Evolutionary conservation across 192 early-diverging fungal genomes (phyloP), one percentile per base, ranked within the genome.

Genomic region (Coemansia sp.): DNA sequence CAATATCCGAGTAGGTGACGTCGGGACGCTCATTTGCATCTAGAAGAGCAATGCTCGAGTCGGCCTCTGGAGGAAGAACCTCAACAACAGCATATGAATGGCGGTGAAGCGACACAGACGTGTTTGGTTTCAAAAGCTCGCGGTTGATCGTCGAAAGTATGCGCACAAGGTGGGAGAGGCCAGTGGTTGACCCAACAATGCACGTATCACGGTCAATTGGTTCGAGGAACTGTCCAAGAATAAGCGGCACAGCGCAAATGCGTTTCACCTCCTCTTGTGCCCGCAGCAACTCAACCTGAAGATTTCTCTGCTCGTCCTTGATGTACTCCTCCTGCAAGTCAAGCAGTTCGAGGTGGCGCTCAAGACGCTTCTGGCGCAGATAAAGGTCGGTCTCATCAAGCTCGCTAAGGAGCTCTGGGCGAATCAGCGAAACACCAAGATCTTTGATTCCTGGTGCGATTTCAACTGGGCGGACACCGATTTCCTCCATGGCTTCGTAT

Each of bases 241-340:
- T 93, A 56, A 99, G 85, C 16, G 97, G 97, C 15, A 99, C 96
- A 2, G 95, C 95, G 71, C 95, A 90, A 65, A 99, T 97, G 55
- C 97, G 89, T 84, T 98, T 97, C 30, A 99, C 96, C 79, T 99
- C 95, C 67, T 97, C 96, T 76, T 95, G 92, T 25, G 97, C 95
- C 33, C 94, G 88, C 46, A 97, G 84, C 56, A 99, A 84, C 70
- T 99, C 97, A 45, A 92, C 84, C 74, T 97, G 94, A 58, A 99
- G 70, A 78, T 98, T 96, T 84, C 95, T 93, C 85, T 96, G 94
- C 79, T 99, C 96, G 71, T 96, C 94, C 83, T 97, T 97, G 79
- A 99, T 99, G 79, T 98, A 99, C 77, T 98, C 95, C 74, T 99
- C 95, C 84, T 99, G 95, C 28, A 99, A 84, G 57, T 94, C 91